A percentile compares a stretch with the other conserved stretches of the same genome.
Conservation (phyloP, 2,329 filamentous ascomycete genomes). For the Epichloe scottii region DNA sequence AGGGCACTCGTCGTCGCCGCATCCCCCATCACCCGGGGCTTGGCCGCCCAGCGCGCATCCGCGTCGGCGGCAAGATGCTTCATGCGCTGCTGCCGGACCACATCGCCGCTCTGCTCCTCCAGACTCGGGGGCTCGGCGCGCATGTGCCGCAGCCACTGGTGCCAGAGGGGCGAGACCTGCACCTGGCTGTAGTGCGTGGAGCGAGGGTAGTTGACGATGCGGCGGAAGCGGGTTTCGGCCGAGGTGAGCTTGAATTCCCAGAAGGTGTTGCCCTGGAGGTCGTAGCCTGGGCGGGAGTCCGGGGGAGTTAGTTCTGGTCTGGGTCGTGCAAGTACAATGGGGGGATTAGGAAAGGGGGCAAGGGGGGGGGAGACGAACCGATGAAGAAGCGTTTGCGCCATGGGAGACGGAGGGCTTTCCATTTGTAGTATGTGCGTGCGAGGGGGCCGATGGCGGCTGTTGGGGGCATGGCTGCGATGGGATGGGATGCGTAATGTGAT, state of each 20-base stretch:
- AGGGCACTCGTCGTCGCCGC: slow-evolving; percentile 5
- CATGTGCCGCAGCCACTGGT: slow-evolving; percentile 55
- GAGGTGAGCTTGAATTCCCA: slow-evolving; percentile 49
- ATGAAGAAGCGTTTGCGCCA: slow-evolving; percentile 52
- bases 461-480: not conserved
- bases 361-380: slow-evolving; percentile 27
- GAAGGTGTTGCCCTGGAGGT: slow-evolving; percentile 55
- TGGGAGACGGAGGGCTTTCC: slow-evolving; percentile 49
- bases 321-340: too few species aligned
- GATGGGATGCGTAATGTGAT: not conserved
- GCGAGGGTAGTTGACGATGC: slow-evolving; percentile 48
- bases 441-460: slow-evolving; percentile 18
- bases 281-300: slow-evolving; percentile 34
- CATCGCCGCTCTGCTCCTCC: slow-evolving; percentile 42
- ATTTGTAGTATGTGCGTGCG: slow-evolving; percentile 40
- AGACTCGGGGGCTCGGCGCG: slow-evolving; percentile 41
- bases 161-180: slow-evolving; percentile 49
- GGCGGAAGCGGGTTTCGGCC: slow-evolving; percentile 37
- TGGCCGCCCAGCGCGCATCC: slow-evolving; percentile 51
- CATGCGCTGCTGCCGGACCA: slow-evolving; percentile 38
- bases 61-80: slow-evolving; percentile 46
- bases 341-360: too few species aligned
- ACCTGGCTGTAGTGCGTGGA: slow-evolving; percentile 42
- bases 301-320: too few species aligned
- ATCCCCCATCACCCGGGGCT: slow-evolving; percentile 35